Base-by-base conservation (phyloP, 768 basidiomycete species). In the Xerocomus spinulosus region DNA sequence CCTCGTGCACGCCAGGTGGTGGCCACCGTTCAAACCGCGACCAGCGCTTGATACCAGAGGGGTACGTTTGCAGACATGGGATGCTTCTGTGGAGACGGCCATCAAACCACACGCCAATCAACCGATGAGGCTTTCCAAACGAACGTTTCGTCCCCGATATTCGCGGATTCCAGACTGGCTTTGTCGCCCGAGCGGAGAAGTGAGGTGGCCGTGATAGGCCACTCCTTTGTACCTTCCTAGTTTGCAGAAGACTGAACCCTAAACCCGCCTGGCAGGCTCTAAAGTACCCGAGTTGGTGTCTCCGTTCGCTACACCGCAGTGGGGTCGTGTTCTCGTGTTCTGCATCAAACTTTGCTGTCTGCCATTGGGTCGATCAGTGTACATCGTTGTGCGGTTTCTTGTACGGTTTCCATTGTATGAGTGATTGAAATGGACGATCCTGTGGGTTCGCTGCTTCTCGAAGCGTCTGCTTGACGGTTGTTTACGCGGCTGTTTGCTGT, bases 131-230 rank as follows among this genome's bases (percentile, higher is more conserved):
- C 18, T 42, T 15, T 9, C 46, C 26, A 50, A 37, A 37, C 58
- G 39, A 42, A 26, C 51, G 12, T 26, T 54, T 42, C 56, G 60
- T 21, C 57, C 49, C 48, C 70, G 71, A 37, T 56, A 69, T 41
- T 78, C 76, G 33, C 72, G 75, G 12, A 77, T 78, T 51, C 76
- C 76, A 14, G 75, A 77, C 46, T 64, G 74, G 54, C 67, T 78
- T 29, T 75, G 68, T 58, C 64, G 56, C 12, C 28, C 59, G 29
- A 43, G 37, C 25, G 50, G 50, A 24, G 54, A 61, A 18, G 24
- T 36, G 21, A 24, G 26, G n/a, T 56, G 63, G 52, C 37, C 23
- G n/a, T 66, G 50, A 62, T 25, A 18, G 26, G 26, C 26, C 26
- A 28, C 26, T 10, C 6, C 26, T 28, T 5, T 28, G 6, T 24